phyloP scores from a whole-genome alignment of 179 eudicot species.

The Sideroxylon spinosum region DNA sequence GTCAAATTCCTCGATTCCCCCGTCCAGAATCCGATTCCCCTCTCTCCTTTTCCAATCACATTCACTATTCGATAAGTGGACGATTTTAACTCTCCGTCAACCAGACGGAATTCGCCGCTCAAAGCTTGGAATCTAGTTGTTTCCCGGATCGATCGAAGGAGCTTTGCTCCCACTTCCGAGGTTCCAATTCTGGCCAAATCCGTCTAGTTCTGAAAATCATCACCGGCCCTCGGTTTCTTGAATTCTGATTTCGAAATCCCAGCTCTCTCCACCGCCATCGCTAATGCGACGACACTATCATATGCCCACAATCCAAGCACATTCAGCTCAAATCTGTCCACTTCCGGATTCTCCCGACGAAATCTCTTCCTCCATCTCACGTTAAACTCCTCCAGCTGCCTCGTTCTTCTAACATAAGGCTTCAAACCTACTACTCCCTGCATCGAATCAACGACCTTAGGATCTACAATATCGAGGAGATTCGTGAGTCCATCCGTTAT shows the following conservation, averaged over 20 bases:
- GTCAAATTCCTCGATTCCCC: conserved; percentile 9
- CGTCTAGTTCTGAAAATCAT: conserved; percentile 15
- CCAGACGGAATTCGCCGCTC: conserved; percentile 37
- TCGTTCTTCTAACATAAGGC: conserved; percentile 38
- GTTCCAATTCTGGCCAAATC: conserved; percentile 32
- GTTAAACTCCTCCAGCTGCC: conserved; percentile 27
- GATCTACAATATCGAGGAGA: conserved; percentile 34
- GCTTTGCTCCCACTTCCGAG: conserved; percentile 32
- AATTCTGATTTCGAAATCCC: conserved; percentile 8
- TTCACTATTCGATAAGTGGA: conserved; percentile 37
- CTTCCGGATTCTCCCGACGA: conserved; percentile 34
- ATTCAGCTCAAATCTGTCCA: conserved; percentile 19
- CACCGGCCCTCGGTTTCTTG: neutral
- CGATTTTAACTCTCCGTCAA: conserved; percentile 31
- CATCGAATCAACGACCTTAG: conserved; percentile 37
- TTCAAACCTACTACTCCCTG: conserved; percentile 61
- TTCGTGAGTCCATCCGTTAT: conserved; percentile 44
- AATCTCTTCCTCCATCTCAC: conserved; percentile 41
- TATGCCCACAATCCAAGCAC: conserved; percentile 56
- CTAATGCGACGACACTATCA: conserved; percentile 54
- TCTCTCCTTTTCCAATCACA: conserved; percentile 35
- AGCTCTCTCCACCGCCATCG: conserved; percentile 47
- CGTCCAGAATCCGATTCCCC: conserved; percentile 41
- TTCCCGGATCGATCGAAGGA: conserved; percentile 27
- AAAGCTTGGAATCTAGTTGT: conserved; percentile 31